Evolutionary conservation across 2,329 filamentous ascomycete species (phyloP).

Genomic region (Phaeomoniella chlamydospora): DNA sequence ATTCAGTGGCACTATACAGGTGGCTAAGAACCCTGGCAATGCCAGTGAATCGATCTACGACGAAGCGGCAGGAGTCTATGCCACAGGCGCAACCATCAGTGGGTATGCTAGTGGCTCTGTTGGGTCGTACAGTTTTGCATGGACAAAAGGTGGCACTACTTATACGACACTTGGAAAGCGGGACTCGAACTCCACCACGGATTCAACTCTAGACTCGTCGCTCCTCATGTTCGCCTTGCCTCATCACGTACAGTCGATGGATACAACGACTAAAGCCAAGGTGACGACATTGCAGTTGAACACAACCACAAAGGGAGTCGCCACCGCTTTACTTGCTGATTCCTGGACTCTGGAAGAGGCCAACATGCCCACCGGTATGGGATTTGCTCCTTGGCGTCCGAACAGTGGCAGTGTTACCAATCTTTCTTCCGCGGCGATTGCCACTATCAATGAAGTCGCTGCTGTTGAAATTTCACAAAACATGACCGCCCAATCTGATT

Average conservation of each 20-base stretch:
- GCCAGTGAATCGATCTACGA: conserved; percentile 57
- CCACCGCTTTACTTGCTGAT: conserved; percentile 56
- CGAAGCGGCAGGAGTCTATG: conserved; percentile 59
- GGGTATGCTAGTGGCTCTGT: conserved; percentile 44
- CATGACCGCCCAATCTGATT: conserved; percentile 56
- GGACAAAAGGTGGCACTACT: conserved; percentile 53
- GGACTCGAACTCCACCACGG: background rate
- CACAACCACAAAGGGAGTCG: conserved; percentile 74
- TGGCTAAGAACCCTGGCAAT: conserved; percentile 57
- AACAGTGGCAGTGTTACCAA: conserved; percentile 18
- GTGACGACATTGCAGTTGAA: conserved; percentile 46
- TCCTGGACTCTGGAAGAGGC: conserved; percentile 66
- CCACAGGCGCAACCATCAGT: conserved; percentile 47
- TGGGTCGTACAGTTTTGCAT: conserved; percentile 62
- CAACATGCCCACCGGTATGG: conserved; percentile 57
- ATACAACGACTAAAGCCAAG: conserved; percentile 35
- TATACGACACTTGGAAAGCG: background rate
- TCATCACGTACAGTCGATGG: conserved; percentile 70
- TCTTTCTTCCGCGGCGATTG: conserved; percentile 36
- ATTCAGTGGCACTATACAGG: conserved; percentile 68
- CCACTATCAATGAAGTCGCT: conserved; percentile 47
- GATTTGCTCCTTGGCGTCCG: conserved; percentile 65
- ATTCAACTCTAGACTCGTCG: conserved; percentile 28
- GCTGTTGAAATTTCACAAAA: conserved; percentile 62
- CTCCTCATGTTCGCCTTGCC: conserved; percentile 79